Percentiles rank a stretch among this genome's conserved stretches.
Conservation (phyloP, 2,329 filamentous ascomycete species). For the Gnomoniopsis sp. region DNA sequence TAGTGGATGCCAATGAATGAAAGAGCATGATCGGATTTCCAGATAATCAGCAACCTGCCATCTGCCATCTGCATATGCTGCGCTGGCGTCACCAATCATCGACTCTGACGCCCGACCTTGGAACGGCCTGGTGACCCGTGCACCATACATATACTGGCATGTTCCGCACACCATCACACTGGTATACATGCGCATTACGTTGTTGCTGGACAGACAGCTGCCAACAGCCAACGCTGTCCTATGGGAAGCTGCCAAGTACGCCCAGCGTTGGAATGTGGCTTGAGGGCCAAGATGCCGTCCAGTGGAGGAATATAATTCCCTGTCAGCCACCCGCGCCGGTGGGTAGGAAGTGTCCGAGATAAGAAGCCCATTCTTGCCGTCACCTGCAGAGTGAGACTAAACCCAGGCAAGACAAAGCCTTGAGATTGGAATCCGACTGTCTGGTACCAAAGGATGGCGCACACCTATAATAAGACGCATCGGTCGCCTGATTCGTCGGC, state of each 20-base stretch:
- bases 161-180: slow-evolving; percentile 4
- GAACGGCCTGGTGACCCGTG: slow-evolving; percentile 12
- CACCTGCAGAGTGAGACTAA: not conserved
- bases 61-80: slow-evolving; percentile 4
- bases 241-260: not conserved
- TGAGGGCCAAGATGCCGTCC: not conserved
- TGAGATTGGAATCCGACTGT: not conserved
- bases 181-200: not conserved
- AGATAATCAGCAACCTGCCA: slow-evolving; percentile 6
- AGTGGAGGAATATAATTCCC: not conserved
- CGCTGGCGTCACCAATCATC: slow-evolving; percentile 8
- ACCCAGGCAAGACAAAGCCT: not conserved
- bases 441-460: not conserved
- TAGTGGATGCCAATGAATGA: not conserved
- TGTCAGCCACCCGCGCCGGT: not conserved
- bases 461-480: not conserved
- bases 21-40: not conserved
- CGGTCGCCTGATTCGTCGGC: not conserved
- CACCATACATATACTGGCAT: not conserved
- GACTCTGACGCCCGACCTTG: not conserved
- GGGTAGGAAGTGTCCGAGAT: not conserved
- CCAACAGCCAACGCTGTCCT: slow-evolving; percentile 2
- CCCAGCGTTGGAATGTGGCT: not conserved
- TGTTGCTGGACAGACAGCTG: not conserved
- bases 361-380: not conserved